A percentile compares a stretch with the other conserved stretches of the same genome.
Conservation (phyloP, 192 early-diverging fungal species). For the Diversispora eburnea region DNA sequence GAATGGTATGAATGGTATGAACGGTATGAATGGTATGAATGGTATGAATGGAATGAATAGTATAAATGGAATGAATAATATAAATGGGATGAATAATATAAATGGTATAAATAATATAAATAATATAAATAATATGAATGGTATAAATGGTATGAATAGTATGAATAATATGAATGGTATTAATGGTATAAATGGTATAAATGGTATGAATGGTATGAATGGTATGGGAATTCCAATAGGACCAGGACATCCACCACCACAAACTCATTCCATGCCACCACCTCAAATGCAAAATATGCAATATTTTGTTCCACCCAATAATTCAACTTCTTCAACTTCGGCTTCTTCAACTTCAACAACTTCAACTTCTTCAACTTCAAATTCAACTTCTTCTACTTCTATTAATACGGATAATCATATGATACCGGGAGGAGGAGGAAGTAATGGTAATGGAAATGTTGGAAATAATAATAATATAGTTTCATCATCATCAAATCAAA, state of each 20-base stretch:
- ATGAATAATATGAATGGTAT: not conserved
- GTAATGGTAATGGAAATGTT: no score
- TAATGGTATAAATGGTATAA: not conserved
- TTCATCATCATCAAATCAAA: not conserved
- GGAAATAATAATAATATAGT: not conserved
- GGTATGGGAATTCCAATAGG: not conserved
- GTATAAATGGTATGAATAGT: not conserved
- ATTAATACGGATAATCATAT: not conserved
- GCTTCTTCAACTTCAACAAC: no score
- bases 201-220: not conserved
- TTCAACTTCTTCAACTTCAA: no score
- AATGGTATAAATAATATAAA: no score
- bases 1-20: not conserved
- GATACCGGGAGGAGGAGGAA: not conserved
- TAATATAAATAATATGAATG: not conserved
- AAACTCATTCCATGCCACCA: not conserved
- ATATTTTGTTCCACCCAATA: not conserved
- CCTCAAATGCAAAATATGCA: conserved; percentile 18
- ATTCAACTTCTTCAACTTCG: not conserved
- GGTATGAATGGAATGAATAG: not conserved
- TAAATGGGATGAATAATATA: no score
- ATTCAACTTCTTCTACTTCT: no score
- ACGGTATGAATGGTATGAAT: no score
- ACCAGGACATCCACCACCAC: not conserved
- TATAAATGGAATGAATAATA: no score